Evolutionary conservation across 805 yeast species (phyloP).

Genomic region (Brettanomyces naardenensis): DNA sequence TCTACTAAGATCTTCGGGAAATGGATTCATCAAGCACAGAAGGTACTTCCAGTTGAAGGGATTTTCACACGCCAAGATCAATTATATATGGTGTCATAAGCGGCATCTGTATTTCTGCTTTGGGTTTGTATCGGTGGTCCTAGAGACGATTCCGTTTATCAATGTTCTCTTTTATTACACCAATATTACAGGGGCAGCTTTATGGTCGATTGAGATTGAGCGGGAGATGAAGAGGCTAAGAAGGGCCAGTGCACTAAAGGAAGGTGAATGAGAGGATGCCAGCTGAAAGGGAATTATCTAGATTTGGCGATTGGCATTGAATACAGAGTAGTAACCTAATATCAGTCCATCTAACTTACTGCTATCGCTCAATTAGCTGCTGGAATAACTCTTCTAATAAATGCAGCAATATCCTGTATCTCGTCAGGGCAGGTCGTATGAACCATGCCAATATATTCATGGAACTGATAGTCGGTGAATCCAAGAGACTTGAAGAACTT

Average conservation of each 20-base stretch:
- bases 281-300: too few species aligned
- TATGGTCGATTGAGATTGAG: conserved; percentile 48
- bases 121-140: conserved; percentile 41
- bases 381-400: conserved; percentile 30
- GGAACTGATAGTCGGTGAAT: conserved; percentile 37
- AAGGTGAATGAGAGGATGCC: too few species aligned
- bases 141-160: conserved; percentile 49
- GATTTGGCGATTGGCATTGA: too few species aligned
- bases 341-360: too few species aligned
- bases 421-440: conserved; percentile 70
- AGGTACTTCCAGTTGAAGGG: conserved; percentile 54
- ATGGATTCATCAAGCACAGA: conserved; percentile 43
- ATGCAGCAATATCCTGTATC: conserved; percentile 42
- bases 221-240: background rate
- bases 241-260: background rate
- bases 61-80: conserved; percentile 33
- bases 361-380: background rate
- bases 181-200: conserved; percentile 53
- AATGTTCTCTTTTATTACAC: conserved; percentile 50
- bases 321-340: too few species aligned
- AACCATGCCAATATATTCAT: conserved; percentile 52
- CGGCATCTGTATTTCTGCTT: conserved; percentile 33
- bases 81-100: conserved; percentile 28
- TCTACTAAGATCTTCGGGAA: conserved; percentile 43
- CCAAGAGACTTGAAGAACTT: conserved; percentile 42